Base-by-base conservation (phyloP, 192 early-diverging fungal species). In the Coemansia sp. region DNA sequence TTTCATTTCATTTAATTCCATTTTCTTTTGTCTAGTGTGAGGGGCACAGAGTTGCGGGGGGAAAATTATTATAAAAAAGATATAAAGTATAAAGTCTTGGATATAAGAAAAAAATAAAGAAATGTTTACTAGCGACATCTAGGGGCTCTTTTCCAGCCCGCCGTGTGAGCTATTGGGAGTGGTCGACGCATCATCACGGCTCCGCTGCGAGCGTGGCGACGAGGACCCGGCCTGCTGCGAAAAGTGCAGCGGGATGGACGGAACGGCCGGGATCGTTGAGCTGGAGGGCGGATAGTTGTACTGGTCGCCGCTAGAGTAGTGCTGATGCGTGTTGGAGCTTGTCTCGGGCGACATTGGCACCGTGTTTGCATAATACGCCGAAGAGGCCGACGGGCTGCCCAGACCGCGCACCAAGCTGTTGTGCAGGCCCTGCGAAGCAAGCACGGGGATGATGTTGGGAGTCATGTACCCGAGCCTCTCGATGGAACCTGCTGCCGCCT, bases 391-490 rank as follows among this genome's bases (percentile, higher is more conserved):
- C n/a, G 43, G 26, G 10, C 20, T 14, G 28, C 32, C 30, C 9
- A 60, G 60, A n/a, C n/a, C 47, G 18, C 51, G 55, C 14, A 33
- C 50, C 38, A 27, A 23, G 3, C 19, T 41, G 17, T 34, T 29
- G 25, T 42, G 41, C 34, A 59, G 48, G 37, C 62, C 57, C 57
- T 72, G 61, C 18, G 58, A 59, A 7, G 72, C 72, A 27, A 75
- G 52, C 17, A 60, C 44, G 1, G 72, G 64, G 9, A 68, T 60
- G 24, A 72, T 72, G 15, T 72, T 65, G 15, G 77, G 77, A 33
- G 77, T 73, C 63, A 79, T 58, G 41, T 79, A 79, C 2, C 77
- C 77, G 2, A 79, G 58, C 10, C 60, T 53, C 61, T 79, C 77
- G 19, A 73, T 64, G 2, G 65, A 72, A 0, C 62, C 65, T 13